These are phyloP conservation scores for Ceraceosorus guamensis DNA, from an alignment of 1,284 basidiomycete genomes.

Conservation along the genomic window DNA sequence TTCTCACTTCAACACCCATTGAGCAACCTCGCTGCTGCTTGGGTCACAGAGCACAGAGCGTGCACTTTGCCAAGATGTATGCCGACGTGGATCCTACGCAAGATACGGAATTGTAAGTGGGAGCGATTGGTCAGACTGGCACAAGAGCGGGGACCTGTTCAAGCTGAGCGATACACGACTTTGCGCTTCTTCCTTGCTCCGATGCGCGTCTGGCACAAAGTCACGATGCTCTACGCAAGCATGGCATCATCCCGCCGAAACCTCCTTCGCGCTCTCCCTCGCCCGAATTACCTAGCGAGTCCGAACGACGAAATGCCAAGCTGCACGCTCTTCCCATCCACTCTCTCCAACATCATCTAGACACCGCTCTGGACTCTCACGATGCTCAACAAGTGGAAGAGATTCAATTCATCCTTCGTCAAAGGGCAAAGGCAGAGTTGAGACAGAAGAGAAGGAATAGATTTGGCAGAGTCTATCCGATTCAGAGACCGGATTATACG, in stretches of 20 bases:
- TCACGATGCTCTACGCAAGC: slow-evolving; percentile 43
- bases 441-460: slow-evolving; percentile 60
- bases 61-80: neutral
- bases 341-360: slow-evolving; percentile 25
- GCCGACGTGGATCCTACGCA: slow-evolving; percentile 4
- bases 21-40: too few relatives aligned
- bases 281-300: slow-evolving; percentile 29
- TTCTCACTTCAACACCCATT: too few relatives aligned
- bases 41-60: too few relatives aligned
- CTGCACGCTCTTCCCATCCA: slow-evolving; percentile 33
- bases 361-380: slow-evolving; percentile 11
- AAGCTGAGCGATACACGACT: too few relatives aligned
- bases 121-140: neutral
- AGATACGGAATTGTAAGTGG: slow-evolving; percentile 8
- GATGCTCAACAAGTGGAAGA: slow-evolving; percentile 63
- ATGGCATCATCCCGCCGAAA: slow-evolving; percentile 45
- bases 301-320: slow-evolving; percentile 18
- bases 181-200: neutral
- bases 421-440: slow-evolving; percentile 64
- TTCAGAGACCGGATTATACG: slow-evolving; percentile 86
- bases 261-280: slow-evolving; percentile 43
- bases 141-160: neutral
- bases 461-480: slow-evolving; percentile 79
- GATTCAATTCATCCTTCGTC: slow-evolving; percentile 63
- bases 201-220: slow-evolving; percentile 6